Evolutionary conservation across 495 filamentous ascomycete species (phyloP).

Genomic region (Tuber melanosporum): DNA sequence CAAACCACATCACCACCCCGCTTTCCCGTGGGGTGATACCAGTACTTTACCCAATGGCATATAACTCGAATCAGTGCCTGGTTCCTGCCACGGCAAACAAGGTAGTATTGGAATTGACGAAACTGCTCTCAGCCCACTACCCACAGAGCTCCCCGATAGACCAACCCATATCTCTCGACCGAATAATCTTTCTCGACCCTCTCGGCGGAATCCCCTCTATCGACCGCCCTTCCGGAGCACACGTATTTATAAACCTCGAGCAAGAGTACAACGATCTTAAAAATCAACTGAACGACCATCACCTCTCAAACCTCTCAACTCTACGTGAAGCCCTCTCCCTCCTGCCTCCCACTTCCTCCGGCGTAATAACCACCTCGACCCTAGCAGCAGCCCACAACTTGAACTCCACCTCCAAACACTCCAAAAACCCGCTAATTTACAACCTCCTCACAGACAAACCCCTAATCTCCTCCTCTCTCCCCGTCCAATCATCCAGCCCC

Average conservation of each 20-base stretch:
- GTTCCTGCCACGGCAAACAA: constrained; percentile 58
- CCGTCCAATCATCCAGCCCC: constrained; percentile 48
- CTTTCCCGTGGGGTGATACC: constrained; percentile 72
- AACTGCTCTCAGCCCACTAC: constrained; percentile 52
- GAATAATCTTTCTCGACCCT: constrained; percentile 84
- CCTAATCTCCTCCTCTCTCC: constrained; percentile 80
- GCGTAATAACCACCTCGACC: constrained; percentile 73
- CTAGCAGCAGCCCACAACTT: constrained; percentile 60
- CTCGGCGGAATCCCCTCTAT: constrained; percentile 75
- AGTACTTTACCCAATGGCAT: constrained; percentile 65
- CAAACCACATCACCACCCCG: constrained; percentile 59
- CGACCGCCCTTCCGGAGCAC: constrained; percentile 59
- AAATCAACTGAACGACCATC: constrained; percentile 51
- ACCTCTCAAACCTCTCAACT: constrained; percentile 68
- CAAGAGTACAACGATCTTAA: constrained; percentile 72
- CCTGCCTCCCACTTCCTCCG: constrained; percentile 80
- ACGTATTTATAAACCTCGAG: constrained; percentile 92
- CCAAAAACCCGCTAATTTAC: constrained; percentile 86
- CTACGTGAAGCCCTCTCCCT: constrained; percentile 61
- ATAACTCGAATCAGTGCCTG: constrained; percentile 54
- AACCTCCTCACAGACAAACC: constrained; percentile 96
- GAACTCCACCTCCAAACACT: constrained; percentile 62
- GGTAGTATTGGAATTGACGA: constrained; percentile 62
- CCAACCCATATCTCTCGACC: constrained; percentile 57
- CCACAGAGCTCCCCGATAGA: constrained; percentile 26